Evolutionary conservation across 306 rosid species (phyloP).

Genomic region (Gastrolobium bilobum): DNA sequence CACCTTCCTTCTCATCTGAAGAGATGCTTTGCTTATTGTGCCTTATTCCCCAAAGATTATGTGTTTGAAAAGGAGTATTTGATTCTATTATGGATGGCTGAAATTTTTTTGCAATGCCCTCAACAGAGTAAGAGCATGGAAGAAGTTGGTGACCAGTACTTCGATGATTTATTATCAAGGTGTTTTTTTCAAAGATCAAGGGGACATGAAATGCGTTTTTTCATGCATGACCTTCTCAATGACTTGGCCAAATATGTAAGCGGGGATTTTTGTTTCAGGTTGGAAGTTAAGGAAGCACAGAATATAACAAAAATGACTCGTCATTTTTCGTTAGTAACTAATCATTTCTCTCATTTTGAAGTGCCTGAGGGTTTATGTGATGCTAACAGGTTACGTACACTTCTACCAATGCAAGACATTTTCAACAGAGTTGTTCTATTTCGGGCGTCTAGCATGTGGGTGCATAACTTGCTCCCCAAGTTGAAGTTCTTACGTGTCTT

Average conservation of each 20-base stretch:
- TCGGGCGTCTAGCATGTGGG: not conserved
- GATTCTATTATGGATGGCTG: conserved; percentile 35
- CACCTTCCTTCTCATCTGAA: conserved; percentile 40
- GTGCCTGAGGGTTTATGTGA: not conserved
- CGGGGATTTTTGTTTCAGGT: not conserved
- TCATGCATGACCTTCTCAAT: conserved; percentile 41
- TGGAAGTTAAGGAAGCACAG: not conserved
- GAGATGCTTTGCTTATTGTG: conserved; percentile 42
- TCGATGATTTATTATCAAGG: conserved; percentile 24
- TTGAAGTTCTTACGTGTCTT: conserved; percentile 11
- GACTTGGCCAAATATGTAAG: conserved; percentile 25
- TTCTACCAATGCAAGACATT: not conserved
- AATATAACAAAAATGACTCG: conserved; percentile 2
- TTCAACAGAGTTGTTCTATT: too few species aligned
- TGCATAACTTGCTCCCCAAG: not conserved
- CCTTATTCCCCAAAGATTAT: conserved; percentile 28
- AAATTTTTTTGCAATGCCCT: conserved; percentile 9
- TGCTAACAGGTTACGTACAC: not conserved
- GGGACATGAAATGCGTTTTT: accelerated
- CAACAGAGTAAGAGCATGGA: not conserved
- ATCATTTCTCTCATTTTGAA: not conserved
- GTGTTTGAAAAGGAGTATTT: conserved; percentile 27
- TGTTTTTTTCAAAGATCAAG: conserved; percentile 42
- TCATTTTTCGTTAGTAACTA: conserved; percentile 18
- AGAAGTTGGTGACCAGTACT: conserved; percentile 7